Base-by-base conservation (phyloP, 345 rosid genomes). In the Noccaea bulbosa region DNA sequence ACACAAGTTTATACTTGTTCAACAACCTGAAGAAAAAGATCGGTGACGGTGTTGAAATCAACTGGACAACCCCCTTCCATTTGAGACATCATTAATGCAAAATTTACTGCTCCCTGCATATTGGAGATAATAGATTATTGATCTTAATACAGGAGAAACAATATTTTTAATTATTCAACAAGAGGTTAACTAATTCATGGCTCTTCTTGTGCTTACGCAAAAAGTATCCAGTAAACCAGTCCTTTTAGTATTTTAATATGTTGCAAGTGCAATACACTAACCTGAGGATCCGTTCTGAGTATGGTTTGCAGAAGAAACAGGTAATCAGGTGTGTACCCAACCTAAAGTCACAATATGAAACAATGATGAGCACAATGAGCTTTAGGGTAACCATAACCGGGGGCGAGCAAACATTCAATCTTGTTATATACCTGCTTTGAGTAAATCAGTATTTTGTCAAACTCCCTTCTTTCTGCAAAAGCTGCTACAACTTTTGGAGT, bases 71-170 rank as follows among this genome's bases (percentile, higher is more conserved):
- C 99, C 51, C 96, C 99, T 82, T 92, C 97, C 99, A 95, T 95
- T 85, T 95, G 97, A 50, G 99, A 92, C 99, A 95, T 95, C 99
- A 90, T 95, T 80, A 92, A 76, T 39, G 99, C 97, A 86, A 95
- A 95, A 81, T 95, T 92, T 53, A 87, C 97, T 53, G 99, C 99
- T 51, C 99, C 99, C 99, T 95, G 76, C 63, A 79, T 66, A 51
- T 64, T 48, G 20, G 20, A 37, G 34, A 11, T 60, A 8, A 66
- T 72, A 69, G 38, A 71, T 27, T 11, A 45, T 33, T 6, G 15
- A 60, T 41, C 5, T 48, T 15, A 53, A 39, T 8, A 27, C 64
- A 41, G 14, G 50, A 30, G 8, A 8, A 53, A 51, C 33, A 15
- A 27, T 5, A 16, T 48, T 50, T 10, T 47, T 27, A 30, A 33